Percentiles rank a stretch among this genome's conserved stretches.
These are phyloP conservation scores for Penicillium sp. DNA, from an alignment of 2,329 filamentous ascomycete genomes.

Conservation along the genomic window DNA sequence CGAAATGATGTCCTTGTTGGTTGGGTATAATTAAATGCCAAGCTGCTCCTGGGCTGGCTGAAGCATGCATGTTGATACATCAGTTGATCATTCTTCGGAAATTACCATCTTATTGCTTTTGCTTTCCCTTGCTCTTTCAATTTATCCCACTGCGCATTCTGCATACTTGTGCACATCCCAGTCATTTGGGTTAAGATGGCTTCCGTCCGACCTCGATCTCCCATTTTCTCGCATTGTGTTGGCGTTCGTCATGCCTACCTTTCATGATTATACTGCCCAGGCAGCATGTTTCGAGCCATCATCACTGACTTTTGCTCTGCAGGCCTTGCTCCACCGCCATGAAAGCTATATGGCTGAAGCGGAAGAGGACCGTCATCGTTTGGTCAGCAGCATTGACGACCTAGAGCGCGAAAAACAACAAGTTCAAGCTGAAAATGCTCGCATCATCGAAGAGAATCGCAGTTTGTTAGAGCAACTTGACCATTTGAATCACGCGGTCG, in stretches of 20 bases:
- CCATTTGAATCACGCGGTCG: constrained; percentile 71
- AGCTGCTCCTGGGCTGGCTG: constrained; percentile 12
- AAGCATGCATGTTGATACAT: constrained; percentile 22
- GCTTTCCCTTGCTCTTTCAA: not conserved
- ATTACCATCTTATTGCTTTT: constrained; percentile 7
- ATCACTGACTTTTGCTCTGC: constrained; percentile 68
- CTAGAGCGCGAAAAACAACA: constrained; percentile 71
- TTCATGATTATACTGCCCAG: constrained; percentile 21
- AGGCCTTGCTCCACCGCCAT: constrained; percentile 89
- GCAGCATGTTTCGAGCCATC: constrained; percentile 30
- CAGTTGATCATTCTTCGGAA: constrained; percentile 19
- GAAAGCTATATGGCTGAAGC: constrained; percentile 92
- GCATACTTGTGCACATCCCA: not conserved
- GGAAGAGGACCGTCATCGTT: constrained; percentile 74
- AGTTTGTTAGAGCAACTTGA: constrained; percentile 80
- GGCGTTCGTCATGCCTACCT: constrained; percentile 31
- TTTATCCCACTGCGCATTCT: not conserved
- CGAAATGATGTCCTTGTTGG: constrained; percentile 6
- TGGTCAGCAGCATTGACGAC: constrained; percentile 69
- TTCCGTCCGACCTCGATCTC: constrained; percentile 18
- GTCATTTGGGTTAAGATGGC: constrained; percentile 21
- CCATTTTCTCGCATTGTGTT: constrained; percentile 30
- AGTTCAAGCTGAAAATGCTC: constrained; percentile 73
- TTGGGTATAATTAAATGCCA: constrained; percentile 3
- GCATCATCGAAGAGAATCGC: constrained; percentile 78